phyloP scores from a whole-genome alignment of 441 rosid species.

The Cnidoscolus chayamansa region DNA sequence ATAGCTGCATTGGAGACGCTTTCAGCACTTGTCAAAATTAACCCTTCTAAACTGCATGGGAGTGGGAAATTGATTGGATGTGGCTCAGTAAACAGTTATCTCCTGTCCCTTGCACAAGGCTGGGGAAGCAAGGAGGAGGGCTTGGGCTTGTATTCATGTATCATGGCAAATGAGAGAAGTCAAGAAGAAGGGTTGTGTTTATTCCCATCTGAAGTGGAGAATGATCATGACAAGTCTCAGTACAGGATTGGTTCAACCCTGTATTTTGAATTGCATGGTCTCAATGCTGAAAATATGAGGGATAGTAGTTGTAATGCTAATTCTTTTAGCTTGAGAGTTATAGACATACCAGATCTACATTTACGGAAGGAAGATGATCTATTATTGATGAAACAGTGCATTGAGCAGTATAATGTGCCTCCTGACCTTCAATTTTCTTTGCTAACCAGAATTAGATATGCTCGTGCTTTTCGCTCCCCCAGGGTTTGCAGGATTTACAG shows the following conservation, averaged over 20 bases:
- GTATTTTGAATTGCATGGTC: conserved; percentile 86
- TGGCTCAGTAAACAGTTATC: conserved; percentile 76
- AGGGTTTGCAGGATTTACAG: conserved; percentile 83
- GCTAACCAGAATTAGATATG: conserved; percentile 91
- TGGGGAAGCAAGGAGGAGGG: conserved; percentile 99
- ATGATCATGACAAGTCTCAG: conserved; percentile 57
- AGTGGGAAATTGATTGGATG: conserved; percentile 85
- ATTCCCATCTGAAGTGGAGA: conserved; percentile 74
- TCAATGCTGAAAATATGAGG: conserved; percentile 39
- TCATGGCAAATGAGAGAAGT: conserved; percentile 82
- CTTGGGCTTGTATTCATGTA: conserved; percentile 90
- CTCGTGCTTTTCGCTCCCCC: conserved; percentile 88
- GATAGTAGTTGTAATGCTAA: conserved; percentile 32
- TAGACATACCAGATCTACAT: conserved; percentile 84
- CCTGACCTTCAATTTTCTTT: conserved; percentile 75
- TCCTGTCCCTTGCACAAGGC: conserved; percentile 90
- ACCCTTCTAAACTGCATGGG: conserved; percentile 86
- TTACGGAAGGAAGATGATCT: conserved; percentile 85
- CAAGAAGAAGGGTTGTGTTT: conserved; percentile 82
- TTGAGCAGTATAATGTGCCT: conserved; percentile 75
- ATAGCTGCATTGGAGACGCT: conserved; percentile 88
- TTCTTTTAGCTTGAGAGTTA: conserved; percentile 51
- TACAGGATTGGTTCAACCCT: conserved; percentile 84
- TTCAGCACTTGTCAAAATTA: conserved; percentile 83
- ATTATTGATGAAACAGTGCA: conserved; percentile 73